A percentile compares a stretch with the other conserved stretches of the same genome.
Conservation (phyloP, 2,329 filamentous ascomycete species). For the Dissoconium aciculare region DNA sequence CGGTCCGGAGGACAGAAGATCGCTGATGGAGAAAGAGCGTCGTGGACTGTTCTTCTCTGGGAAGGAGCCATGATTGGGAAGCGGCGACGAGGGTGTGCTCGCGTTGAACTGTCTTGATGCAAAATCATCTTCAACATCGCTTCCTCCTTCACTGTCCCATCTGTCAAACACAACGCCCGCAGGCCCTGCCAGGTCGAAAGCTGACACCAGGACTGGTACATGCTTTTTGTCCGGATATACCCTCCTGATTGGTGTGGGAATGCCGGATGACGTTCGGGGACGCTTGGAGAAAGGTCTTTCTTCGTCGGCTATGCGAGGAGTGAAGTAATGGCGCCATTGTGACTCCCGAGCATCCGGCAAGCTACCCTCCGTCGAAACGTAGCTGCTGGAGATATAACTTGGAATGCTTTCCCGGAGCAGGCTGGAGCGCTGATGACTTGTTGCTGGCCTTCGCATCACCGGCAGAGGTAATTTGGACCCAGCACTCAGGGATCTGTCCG, state of each 20-base stretch:
- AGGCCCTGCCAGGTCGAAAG: constrained; percentile 14
- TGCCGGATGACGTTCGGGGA: constrained; percentile 20
- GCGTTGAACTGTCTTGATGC: constrained; percentile 6
- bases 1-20: constrained; percentile 27
- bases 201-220: constrained; percentile 21
- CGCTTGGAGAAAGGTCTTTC: constrained; percentile 7
- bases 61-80: constrained; percentile 11
- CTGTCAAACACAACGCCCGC: constrained; percentile 16
- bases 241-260: constrained; percentile 25
- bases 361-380: constrained; percentile 7
- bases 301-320: constrained; percentile 16
- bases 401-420: constrained; percentile 39
- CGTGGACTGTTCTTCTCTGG: constrained; percentile 23
- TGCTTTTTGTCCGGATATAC: constrained; percentile 24
- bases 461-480: constrained; percentile 49
- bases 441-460: constrained; percentile 56
- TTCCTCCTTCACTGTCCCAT: constrained; percentile 8
- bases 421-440: constrained; percentile 62
- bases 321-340: constrained; percentile 24
- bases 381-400: constrained; percentile 6
- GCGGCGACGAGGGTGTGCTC: constrained; percentile 17
- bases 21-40: constrained; percentile 38
- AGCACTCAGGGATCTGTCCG: constrained; percentile 33
- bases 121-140: constrained; percentile 9
- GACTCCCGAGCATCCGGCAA: constrained; percentile 12